Percentiles rank a stretch among this genome's conserved stretches.
These are phyloP conservation scores for Coemansia sp. DNA, from an alignment of 192 early-diverging fungal species.

Conservation along the genomic window DNA sequence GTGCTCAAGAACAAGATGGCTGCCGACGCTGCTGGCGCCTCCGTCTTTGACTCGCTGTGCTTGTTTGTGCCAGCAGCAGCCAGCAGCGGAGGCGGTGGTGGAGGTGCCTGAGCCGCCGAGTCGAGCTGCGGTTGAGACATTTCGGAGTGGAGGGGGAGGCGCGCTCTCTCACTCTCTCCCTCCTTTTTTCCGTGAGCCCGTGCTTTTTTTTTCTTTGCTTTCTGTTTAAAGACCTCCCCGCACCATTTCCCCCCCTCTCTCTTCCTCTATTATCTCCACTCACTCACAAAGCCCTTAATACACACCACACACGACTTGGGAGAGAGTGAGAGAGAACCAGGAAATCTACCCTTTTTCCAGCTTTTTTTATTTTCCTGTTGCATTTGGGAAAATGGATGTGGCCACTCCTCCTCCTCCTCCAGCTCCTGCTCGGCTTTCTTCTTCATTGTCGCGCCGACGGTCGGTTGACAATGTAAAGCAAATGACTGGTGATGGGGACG, in stretches of 20 bases:
- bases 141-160: neutral
- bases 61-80: constrained; percentile 14
- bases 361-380: constrained; percentile 5
- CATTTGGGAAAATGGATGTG: constrained; percentile 3
- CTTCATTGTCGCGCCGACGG: constrained; percentile 13
- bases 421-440: too few species aligned
- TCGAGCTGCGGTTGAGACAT: neutral
- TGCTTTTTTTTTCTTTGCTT: neutral
- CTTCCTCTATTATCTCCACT: too few species aligned
- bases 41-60: constrained; percentile 72
- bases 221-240: too few species aligned
- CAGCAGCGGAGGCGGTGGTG: neutral
- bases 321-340: too few species aligned
- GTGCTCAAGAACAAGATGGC: constrained; percentile 81
- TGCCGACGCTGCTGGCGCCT: constrained; percentile 66
- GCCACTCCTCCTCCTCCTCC: neutral
- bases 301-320: neutral
- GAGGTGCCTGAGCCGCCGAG: neutral
- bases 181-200: neutral
- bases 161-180: neutral
- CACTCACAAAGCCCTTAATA: too few species aligned
- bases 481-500: neutral
- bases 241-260: too few species aligned
- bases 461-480: constrained; percentile 15
- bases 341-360: neutral